These are phyloP conservation scores for Lentinus polychrous DNA, from an alignment of 1,284 basidiomycete genomes.

Conservation along the genomic window DNA sequence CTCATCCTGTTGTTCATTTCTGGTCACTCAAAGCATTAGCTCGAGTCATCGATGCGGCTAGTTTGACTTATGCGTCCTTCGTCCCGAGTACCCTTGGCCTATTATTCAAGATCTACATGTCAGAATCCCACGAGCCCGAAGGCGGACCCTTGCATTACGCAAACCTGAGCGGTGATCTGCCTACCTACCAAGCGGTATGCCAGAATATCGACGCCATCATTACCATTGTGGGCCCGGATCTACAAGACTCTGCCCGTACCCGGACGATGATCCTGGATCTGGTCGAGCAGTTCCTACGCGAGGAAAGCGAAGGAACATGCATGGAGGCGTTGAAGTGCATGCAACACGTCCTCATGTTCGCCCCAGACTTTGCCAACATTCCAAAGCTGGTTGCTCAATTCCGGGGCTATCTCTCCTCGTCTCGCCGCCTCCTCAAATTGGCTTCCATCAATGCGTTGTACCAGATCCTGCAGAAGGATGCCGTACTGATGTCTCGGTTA, in stretches of 20 bases:
- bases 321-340: conserved; percentile 95
- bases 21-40: conserved; percentile 86
- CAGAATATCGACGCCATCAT: conserved; percentile 91
- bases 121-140: conserved; percentile 91
- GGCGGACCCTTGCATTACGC: conserved; percentile 82
- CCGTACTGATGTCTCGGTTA: conserved; percentile 83
- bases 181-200: conserved; percentile 88
- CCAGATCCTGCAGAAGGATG: conserved; percentile 95
- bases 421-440: conserved; percentile 80
- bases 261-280: conserved; percentile 80
- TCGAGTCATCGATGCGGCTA: conserved; percentile 87
- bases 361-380: conserved; percentile 76
- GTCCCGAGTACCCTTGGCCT: conserved; percentile 87
- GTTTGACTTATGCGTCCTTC: conserved; percentile 86
- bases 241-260: conserved; percentile 84
- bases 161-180: conserved; percentile 87
- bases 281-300: conserved; percentile 79
- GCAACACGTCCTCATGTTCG: conserved; percentile 96
- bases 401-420: conserved; percentile 70
- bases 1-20: conserved; percentile 95
- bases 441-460: conserved; percentile 95
- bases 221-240: conserved; percentile 91
- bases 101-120: conserved; percentile 85
- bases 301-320: conserved; percentile 83
- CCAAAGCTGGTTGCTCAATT: conserved; percentile 75